phyloP scores from a whole-genome alignment of 768 basidiomycete genomes.

The Mycena chlorophos region DNA sequence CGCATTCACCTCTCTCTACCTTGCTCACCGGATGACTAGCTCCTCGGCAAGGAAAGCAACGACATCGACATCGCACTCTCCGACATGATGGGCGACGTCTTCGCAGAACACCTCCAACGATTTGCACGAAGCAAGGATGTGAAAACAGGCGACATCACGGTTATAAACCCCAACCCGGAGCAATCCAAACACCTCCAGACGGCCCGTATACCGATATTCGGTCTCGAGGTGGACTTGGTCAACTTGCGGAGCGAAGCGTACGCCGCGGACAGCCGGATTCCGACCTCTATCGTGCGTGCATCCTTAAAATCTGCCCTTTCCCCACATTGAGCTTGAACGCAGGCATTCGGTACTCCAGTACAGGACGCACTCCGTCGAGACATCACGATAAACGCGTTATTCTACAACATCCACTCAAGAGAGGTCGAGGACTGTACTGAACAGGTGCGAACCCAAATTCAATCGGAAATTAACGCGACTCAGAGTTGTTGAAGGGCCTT shows the following conservation, averaged over 20 bases:
- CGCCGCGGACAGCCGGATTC: slow-evolving; percentile 83
- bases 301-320: not conserved
- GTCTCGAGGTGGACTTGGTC: slow-evolving; percentile 87
- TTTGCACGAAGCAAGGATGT: slow-evolving; percentile 57
- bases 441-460: slow-evolving; percentile 47
- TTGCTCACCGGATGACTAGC: slow-evolving; percentile 40
- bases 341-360: slow-evolving; percentile 90
- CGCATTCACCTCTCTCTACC: not conserved
- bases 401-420: slow-evolving; percentile 91
- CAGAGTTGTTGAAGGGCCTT: slow-evolving; percentile 58
- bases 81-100: slow-evolving; percentile 86
- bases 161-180: slow-evolving; percentile 91
- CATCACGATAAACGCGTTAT: slow-evolving; percentile 92
- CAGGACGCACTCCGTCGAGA: slow-evolving; percentile 91
- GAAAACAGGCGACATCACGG: slow-evolving; percentile 62
- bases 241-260: slow-evolving; percentile 94
- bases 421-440: slow-evolving; percentile 84
- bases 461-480: not conserved
- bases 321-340: not conserved
- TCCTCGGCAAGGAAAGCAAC: slow-evolving; percentile 77
- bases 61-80: slow-evolving; percentile 93
- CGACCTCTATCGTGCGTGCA: slow-evolving; percentile 73
- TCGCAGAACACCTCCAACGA: slow-evolving; percentile 75
- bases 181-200: slow-evolving; percentile 99
- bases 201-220: slow-evolving; percentile 79